Base-by-base conservation (phyloP, 306 rosid genomes). In the Urtica urens region DNA sequence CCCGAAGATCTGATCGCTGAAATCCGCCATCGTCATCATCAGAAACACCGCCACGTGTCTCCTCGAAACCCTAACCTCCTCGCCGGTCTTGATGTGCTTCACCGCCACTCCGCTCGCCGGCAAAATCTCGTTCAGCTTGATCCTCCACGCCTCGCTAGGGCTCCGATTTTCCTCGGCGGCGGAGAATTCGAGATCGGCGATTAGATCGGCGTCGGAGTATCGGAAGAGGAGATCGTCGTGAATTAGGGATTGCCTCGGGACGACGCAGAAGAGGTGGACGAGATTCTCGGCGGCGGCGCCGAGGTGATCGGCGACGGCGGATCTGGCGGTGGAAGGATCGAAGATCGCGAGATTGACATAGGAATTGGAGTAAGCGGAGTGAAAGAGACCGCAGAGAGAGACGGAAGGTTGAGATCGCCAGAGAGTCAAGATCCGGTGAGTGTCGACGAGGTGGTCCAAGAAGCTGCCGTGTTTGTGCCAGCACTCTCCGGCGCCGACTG, bases 401-500 rank as follows among this genome's bases (percentile, higher is more conserved):
- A 88, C 80, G 0, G 67, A 28, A 26, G 51, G 47, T 0, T 68
- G 94, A 2, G 64, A 63, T 8, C 71, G 73, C 97, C 95, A 84
- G 31, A 88, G 73, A 20, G 72, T 67, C 74, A 84, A 95, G 10
- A 84, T 84, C 2, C 82, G 78, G 47, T 63, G 75, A 0, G 75
- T 66, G 38, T 88, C 95, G 2, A 75, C 3, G 3, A 84, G 87
- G 69, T 88, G 97, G 0, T 88, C 77, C 18, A 88, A 82, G 59
- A 88, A 88, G 51, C 72, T 81, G 15, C 97, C 97, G 10, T 88
- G 97, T 53, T 88, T 84, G 74, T 88, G 97, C 93, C 95, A 88
- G 62, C 97, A 84, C 68, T 84, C 97, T 0, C 95, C 88, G 5
- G 95, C 84, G 6, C 97, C 97, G 6, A 68, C 87, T 0, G 93